A percentile compares a stretch with the other conserved stretches of the same genome.
These are phyloP conservation scores for Biancaea sappan DNA, from an alignment of 306 rosid genomes.

Conservation along the genomic window DNA sequence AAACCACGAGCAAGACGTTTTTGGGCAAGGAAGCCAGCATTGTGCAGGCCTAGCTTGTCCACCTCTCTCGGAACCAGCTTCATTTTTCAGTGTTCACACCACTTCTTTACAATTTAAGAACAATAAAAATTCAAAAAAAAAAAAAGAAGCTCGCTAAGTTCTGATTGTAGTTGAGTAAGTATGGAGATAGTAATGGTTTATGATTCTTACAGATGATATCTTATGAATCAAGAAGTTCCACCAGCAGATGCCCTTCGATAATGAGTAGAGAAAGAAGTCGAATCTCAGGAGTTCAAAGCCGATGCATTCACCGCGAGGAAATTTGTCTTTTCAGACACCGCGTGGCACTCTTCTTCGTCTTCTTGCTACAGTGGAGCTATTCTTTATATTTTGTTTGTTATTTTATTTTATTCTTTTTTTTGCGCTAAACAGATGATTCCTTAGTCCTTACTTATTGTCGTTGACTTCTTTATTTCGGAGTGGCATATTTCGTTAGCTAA, in stretches of 20 bases:
- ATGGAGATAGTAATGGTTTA: too few relatives aligned
- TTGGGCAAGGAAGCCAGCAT: slow-evolving; percentile 89
- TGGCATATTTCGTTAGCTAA: too few relatives aligned
- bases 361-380: background rate
- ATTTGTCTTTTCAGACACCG: background rate
- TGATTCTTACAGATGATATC: background rate
- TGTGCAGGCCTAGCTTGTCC: slow-evolving; percentile 69
- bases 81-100: slow-evolving; percentile 46
- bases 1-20: slow-evolving; percentile 98
- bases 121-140: background rate
- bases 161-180: background rate
- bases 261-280: background rate
- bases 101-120: too few relatives aligned
- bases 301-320: background rate
- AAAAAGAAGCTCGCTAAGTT: background rate
- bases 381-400: background rate
- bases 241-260: background rate
- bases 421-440: background rate
- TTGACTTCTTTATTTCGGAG: too few relatives aligned
- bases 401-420: too few relatives aligned
- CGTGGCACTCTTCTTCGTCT: background rate
- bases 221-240: background rate
- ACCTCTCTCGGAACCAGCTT: slow-evolving; percentile 74
- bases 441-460: too few relatives aligned
- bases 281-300: background rate